Evolutionary conservation across 805 yeast species (phyloP).

Genomic region (Cyberlindnera mycetangii): DNA sequence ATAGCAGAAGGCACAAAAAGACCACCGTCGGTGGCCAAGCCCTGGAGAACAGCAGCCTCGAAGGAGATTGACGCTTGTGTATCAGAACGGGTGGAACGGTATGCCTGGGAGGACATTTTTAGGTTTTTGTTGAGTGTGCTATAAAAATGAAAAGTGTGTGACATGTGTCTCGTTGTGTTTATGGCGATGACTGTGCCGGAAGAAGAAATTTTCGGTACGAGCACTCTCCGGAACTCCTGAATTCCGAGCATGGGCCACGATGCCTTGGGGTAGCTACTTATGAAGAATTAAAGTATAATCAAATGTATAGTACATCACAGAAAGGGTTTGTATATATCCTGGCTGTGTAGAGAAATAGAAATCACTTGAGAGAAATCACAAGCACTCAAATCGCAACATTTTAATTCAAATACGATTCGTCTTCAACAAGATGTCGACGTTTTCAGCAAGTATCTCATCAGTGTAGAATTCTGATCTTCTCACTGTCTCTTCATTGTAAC

Average conservation of each 20-base stretch:
- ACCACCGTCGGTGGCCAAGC: conserved; percentile 97
- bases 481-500: conserved; percentile 83
- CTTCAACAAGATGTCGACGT: conserved; percentile 70
- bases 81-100: conserved; percentile 78
- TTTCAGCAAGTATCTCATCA: conserved; percentile 75
- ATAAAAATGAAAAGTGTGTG: not conserved
- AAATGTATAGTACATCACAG: not conserved
- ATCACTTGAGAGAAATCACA: not conserved
- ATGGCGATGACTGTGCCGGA: conserved; percentile 1
- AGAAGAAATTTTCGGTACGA: not conserved
- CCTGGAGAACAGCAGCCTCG: conserved; percentile 82
- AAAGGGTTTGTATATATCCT: not conserved
- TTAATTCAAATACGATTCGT: conserved; percentile 34
- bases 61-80: conserved; percentile 53
- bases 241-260: not conserved
- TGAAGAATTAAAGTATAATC: not conserved
- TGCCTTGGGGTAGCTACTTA: not conserved
- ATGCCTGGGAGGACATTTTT: conserved; percentile 46
- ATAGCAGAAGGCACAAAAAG: conserved; percentile 83
- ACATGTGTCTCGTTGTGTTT: not conserved
- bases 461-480: conserved; percentile 77
- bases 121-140: not conserved
- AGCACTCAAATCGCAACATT: not conserved
- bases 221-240: not conserved
- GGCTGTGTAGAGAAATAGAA: not conserved